Conservation (phyloP, 2,329 filamentous ascomycete species). For the Orbilia oligospora region DNA sequence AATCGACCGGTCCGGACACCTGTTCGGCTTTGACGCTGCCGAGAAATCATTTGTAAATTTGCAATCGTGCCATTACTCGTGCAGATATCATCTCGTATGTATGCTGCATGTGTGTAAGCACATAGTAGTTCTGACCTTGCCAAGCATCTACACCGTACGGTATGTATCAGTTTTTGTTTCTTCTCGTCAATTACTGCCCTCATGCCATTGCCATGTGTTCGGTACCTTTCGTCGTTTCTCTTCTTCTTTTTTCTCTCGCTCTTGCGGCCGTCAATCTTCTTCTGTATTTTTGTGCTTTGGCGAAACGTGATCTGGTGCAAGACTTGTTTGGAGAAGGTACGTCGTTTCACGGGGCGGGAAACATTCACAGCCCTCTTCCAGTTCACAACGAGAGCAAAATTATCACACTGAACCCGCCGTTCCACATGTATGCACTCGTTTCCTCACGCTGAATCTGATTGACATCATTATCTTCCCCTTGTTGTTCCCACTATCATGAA, state of each 20-base stretch:
- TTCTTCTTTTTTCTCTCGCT: too few species aligned
- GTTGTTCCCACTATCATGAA: conserved; percentile 1
- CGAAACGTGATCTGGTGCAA: conserved; percentile 60
- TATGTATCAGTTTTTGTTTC: conserved; percentile 35
- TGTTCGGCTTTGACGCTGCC: conserved; percentile 34
- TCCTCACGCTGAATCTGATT: conserved; percentile 20
- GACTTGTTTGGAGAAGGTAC: conserved; percentile 50
- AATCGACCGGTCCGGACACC: conserved; percentile 14
- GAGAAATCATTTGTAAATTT: conserved; percentile 34
- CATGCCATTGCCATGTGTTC: conserved; percentile 14
- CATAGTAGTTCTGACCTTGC: background rate
- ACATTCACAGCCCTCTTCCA: conserved; percentile 33
- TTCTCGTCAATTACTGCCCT: conserved; percentile 21
- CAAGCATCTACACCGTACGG: conserved; percentile 10
- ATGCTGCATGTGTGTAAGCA: too few species aligned
- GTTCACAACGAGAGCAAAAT: conserved; percentile 6
- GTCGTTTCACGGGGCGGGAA: conserved; percentile 56
- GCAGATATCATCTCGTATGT: background rate
- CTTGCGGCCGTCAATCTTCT: conserved; percentile 33
- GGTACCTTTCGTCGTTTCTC: background rate
- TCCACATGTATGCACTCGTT: conserved; percentile 4
- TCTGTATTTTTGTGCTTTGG: conserved; percentile 31
- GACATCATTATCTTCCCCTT: conserved; percentile 39
- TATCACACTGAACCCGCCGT: background rate
- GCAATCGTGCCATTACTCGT: conserved; percentile 51